phyloP scores from a whole-genome alignment of 257 asterid genomes.

The Penstemon eatonii region DNA sequence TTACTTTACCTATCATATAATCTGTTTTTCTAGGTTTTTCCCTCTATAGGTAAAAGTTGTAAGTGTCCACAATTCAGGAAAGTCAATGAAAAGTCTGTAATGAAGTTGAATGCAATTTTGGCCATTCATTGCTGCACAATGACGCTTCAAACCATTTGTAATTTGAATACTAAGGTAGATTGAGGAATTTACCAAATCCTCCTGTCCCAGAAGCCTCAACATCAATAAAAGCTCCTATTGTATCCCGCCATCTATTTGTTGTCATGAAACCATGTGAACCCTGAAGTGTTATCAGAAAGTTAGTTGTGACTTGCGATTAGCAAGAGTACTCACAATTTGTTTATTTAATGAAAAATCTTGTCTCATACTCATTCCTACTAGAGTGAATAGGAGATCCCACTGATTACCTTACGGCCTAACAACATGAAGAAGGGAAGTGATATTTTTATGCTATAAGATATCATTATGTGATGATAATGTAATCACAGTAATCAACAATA shows the following conservation, averaged over 20 bases:
- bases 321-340: conserved; percentile 3
- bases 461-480: neutral
- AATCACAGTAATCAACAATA: too few species aligned
- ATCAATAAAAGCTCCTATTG: conserved; percentile 84
- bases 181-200: conserved; percentile 69
- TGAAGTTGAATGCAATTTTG: conserved; percentile 1
- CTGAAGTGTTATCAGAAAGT: conserved; percentile 45
- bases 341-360: conserved; percentile 12
- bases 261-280: conserved; percentile 99
- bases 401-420: conserved; percentile 5
- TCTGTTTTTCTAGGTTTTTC: neutral
- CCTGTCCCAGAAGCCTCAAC: conserved; percentile 98
- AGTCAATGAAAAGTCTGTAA: neutral
- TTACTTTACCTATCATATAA: neutral
- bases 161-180: conserved; percentile 23
- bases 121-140: conserved; percentile 7
- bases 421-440: conserved; percentile 7
- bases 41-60: conserved; percentile 1
- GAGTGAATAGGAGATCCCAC: conserved; percentile 11
- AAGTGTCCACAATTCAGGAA: neutral
- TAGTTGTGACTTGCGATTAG: conserved; percentile 22
- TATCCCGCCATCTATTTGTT: conserved; percentile 86
- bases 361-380: conserved; percentile 8
- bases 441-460: neutral
- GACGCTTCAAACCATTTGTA: conserved; percentile 22